Percentiles rank a stretch among this genome's conserved stretches.
Conservation (phyloP, 305 asterid genomes). For the Stenogyne calaminthoides region DNA sequence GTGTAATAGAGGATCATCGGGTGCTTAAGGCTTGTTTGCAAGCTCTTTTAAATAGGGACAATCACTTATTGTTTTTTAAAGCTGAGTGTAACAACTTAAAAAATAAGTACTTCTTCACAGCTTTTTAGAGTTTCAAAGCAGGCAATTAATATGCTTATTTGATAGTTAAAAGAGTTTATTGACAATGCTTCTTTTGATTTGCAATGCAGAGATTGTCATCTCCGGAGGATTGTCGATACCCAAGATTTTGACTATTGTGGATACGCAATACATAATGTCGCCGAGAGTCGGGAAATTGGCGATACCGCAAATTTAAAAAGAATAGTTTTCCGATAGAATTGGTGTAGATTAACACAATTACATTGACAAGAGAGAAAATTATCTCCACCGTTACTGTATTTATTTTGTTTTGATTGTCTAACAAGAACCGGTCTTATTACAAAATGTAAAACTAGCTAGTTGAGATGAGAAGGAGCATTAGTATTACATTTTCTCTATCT, state of each 20-base stretch:
- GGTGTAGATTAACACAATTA: neutral
- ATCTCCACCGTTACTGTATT: neutral
- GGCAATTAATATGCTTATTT: no score
- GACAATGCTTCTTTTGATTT: neutral
- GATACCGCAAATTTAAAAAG: constrained; percentile 47
- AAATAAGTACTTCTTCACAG: no score
- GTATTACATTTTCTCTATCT: neutral
- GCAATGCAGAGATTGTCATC: constrained; percentile 61
- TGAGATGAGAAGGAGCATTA: neutral
- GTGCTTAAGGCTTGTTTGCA: no score
- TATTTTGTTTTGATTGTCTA: neutral
- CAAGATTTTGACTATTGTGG: constrained; percentile 54
- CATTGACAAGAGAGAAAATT: neutral
- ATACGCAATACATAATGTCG: constrained; percentile 48
- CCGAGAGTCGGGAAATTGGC: constrained; percentile 62
- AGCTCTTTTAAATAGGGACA: no score
- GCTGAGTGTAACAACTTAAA: no score
- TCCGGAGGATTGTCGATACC: constrained; percentile 76
- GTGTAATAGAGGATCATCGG: neutral
- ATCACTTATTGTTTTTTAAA: no score
- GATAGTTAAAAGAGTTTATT: neutral
- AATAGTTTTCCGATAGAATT: neutral
- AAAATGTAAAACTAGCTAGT: neutral
- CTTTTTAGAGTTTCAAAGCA: no score
- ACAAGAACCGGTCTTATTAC: neutral